Base-by-base conservation (phyloP, 2,329 filamentous ascomycete genomes). In the Colletotrichum sp. region DNA sequence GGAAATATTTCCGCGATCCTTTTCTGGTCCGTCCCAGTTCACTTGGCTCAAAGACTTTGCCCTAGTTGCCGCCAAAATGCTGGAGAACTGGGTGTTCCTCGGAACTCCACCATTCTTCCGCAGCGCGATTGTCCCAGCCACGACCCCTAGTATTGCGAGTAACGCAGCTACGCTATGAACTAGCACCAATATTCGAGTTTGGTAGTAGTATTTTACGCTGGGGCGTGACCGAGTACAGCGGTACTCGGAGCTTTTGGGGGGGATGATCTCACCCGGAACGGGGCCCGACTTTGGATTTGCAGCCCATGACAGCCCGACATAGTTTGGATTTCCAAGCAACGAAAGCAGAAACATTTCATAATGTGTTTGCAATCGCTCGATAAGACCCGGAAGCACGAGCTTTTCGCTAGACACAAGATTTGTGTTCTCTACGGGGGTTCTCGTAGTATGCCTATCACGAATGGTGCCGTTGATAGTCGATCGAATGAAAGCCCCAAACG, bases 61-160 rank as follows among this genome's bases (percentile, higher is more conserved):
- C 24, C 84, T 80, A 4, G 83, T 85, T 10, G 84, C 83, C 13
- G 82, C 83, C 26, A 84, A 78, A 52, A 85, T 84, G 75, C 81
- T 83, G 13, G 82, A 84, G 77, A 85, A 85, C 1, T 80, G 80
- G 12, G 81, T 84, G 72, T 83, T 81, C 16, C 81, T 81, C 8
- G 82, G 76, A 4, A 82, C 77, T 6, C 69, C 69, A 9, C 83
- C 83, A 62, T 83, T 82, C 52, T 79, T 79, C 2, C 80, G 69
- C 8, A 85, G 77, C 9, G 83, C 80, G 32, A 81, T 30, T 1
- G 80, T 80, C 44, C 84, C 83, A n/a, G 80, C 77, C 2, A 75
- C 69, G 8, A 83, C 76, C 3, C 79, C 82, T 2, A 77, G 63
- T 0, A 79, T 36, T 4, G 82, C 79, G 12, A 83, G 67, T 2